Evolutionary conservation across 768 basidiomycete genomes (phyloP), one percentile per base, ranked within the genome.

Genomic region (Termitomyces sp.): DNA sequence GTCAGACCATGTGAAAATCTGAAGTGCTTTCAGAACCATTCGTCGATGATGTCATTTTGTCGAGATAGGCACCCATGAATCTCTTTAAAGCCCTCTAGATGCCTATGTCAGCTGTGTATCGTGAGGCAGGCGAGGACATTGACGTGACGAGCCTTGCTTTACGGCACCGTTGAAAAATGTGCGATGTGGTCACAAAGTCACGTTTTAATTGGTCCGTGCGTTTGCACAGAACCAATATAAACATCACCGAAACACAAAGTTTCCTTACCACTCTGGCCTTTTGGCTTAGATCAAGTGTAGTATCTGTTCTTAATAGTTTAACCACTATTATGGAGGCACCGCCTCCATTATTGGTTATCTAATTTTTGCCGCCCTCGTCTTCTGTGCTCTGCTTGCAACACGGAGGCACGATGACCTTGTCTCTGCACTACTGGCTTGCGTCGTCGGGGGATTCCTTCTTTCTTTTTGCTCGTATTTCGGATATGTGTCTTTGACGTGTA

Each of bases 221-320:
- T 49, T 20, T 18, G 2, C 27, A 15, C 46, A 6, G 6, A 8
- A 50, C 45, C 24, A 59, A 61, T 64, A 61, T 61, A 62, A 31
- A 46, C 27, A 18, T 6, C 5, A 4, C 20, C 36, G 24, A 46
- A 33, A 33, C 7, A 6, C n/a, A 0, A 0, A 1, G 2, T 11
- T 4, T 58, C 58, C 78, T 85, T 79, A 88, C 87, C 88, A 88
- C 87, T 89, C 88, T 88, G 88, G 88, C 87, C 88, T 89, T 88
- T 89, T 90, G 88, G 89, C 89, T 91, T 91, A 89, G 89, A 91
- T 90, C 88, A 90, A 91, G 89, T 91, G 89, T 91, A 91, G 89
- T 91, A 91, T 90, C 89, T 92, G 89, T 91, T 90, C 88, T 91
- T 88, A 85, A 85, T 84, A 85, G 83, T 85, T 84, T 85, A 85